These are phyloP conservation scores for Chrysosphaeria jannelii DNA, from an alignment of 2,329 filamentous ascomycete genomes.

Conservation along the genomic window DNA sequence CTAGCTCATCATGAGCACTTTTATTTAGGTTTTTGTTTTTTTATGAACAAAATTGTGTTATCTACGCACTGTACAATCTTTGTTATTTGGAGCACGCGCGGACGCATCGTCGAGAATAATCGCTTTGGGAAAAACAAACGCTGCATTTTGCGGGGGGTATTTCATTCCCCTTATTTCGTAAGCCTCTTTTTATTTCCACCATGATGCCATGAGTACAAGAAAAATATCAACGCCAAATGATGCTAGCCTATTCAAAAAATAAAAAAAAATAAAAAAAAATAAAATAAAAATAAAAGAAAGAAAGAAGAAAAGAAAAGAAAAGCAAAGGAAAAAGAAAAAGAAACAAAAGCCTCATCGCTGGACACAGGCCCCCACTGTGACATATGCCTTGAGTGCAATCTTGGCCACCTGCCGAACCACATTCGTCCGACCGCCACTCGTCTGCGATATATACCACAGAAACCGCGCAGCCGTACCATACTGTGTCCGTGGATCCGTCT, in stretches of 20 bases:
- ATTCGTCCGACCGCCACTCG: constrained; percentile 39
- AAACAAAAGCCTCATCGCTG: constrained; percentile 1
- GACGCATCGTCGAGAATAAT: too few relatives aligned
- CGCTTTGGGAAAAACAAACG: too few relatives aligned
- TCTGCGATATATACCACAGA: constrained; percentile 30
- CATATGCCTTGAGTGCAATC: constrained; percentile 29
- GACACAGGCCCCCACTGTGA: constrained; percentile 20
- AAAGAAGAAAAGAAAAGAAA: neutral
- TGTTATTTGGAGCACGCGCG: too few relatives aligned
- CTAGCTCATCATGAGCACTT: constrained; percentile 36
- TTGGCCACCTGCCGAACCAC: constrained; percentile 40
- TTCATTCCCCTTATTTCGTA: too few relatives aligned
- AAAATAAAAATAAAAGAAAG: neutral
- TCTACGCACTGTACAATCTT: too few relatives aligned
- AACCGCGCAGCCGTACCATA: constrained; percentile 40
- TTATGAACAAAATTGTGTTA: too few relatives aligned
- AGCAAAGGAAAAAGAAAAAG: neutral
- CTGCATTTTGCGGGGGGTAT: neutral
- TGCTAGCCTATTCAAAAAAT: neutral
- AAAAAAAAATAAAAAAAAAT: constrained; percentile 1
- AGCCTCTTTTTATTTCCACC: too few relatives aligned
- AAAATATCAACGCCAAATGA: too few relatives aligned
- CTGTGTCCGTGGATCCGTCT: constrained; percentile 34
- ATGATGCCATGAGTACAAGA: too few relatives aligned
- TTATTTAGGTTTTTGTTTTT: neutral